Percentiles rank a stretch among this genome's conserved stretches.
Evolutionary conservation across 139 green algal genomes (phyloP).

Genomic region (Yamagishiella unicocca): DNA sequence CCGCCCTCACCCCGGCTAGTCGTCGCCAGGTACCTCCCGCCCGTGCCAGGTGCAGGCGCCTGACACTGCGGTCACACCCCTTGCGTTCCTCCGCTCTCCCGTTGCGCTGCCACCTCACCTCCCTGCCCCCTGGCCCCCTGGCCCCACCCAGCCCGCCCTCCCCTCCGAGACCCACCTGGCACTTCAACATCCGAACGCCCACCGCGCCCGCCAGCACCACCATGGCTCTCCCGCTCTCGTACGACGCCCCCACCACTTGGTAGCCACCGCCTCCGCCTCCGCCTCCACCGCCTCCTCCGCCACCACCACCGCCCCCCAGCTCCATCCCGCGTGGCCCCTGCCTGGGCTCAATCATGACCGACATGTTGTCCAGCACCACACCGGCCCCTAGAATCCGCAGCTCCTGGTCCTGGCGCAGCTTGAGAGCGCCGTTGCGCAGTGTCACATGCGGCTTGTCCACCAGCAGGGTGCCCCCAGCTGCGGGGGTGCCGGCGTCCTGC

Average conservation of each 20-base stretch:
- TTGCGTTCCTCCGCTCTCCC: too few species aligned
- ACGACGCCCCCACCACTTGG: background rate
- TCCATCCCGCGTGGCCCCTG: background rate
- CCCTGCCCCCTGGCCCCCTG: too few species aligned
- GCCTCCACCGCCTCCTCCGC: too few species aligned
- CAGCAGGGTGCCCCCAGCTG: background rate
- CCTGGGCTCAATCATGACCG: background rate
- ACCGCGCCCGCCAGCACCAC: conserved; percentile 20
- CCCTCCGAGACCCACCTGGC: background rate
- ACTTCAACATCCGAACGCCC: background rate
- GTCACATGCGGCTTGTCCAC: background rate
- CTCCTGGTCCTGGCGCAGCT: conserved; percentile 7
- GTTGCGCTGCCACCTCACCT: too few species aligned
- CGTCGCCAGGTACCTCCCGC: too few species aligned
- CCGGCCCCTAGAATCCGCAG: background rate
- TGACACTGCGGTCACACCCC: too few species aligned
- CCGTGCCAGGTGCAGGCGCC: too few species aligned
- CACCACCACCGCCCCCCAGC: background rate
- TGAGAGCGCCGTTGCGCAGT: conserved; percentile 10
- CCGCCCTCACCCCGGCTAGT: too few species aligned
- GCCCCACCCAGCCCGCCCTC: background rate
- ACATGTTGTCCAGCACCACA: conserved; percentile 13
- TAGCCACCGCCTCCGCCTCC: too few species aligned
- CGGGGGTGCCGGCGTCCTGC: background rate
- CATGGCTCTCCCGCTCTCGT: conserved; percentile 16